These are phyloP conservation scores for Cyathus striatus DNA, from an alignment of 768 basidiomycete species.

Conservation along the genomic window DNA sequence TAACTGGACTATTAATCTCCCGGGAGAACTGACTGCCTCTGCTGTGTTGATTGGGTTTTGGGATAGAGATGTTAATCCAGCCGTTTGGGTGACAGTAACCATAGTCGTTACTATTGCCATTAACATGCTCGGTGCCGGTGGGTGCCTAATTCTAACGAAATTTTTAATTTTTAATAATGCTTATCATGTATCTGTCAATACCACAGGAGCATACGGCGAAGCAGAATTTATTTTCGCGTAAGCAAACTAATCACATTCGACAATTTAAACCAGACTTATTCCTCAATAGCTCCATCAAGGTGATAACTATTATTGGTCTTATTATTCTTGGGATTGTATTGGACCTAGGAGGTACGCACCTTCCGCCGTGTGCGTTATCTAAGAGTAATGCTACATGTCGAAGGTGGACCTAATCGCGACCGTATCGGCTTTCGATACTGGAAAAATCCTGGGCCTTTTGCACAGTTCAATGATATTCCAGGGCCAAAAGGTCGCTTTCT, in stretches of 20 bases:
- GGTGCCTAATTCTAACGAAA: constrained; percentile 9
- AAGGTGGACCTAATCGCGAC: constrained; percentile 79
- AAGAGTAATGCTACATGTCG: not conserved
- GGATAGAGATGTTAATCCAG: constrained; percentile 49
- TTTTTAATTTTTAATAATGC: not conserved
- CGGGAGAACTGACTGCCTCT: constrained; percentile 70
- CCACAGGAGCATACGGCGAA: constrained; percentile 72
- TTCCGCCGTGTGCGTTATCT: not conserved
- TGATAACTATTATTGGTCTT: constrained; percentile 74
- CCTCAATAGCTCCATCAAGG: constrained; percentile 72
- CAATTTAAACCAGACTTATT: not conserved
- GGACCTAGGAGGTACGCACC: constrained; percentile 62
- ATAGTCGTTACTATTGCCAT: constrained; percentile 72
- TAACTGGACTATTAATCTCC: constrained; percentile 62
- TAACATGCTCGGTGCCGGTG: constrained; percentile 68
- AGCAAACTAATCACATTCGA: constrained; percentile 17
- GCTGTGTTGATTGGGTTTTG: constrained; percentile 77
- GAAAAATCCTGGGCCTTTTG: constrained; percentile 87
- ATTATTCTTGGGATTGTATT: constrained; percentile 68
- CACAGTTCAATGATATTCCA: constrained; percentile 55
- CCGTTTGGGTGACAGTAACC: constrained; percentile 77
- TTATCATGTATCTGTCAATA: not conserved
- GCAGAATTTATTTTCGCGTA: constrained; percentile 84
- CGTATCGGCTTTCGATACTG: constrained; percentile 74
- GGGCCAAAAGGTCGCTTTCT: constrained; percentile 74